phyloP scores from a whole-genome alignment of 176 grass and related monocot species.

The Lolium rigidum region DNA sequence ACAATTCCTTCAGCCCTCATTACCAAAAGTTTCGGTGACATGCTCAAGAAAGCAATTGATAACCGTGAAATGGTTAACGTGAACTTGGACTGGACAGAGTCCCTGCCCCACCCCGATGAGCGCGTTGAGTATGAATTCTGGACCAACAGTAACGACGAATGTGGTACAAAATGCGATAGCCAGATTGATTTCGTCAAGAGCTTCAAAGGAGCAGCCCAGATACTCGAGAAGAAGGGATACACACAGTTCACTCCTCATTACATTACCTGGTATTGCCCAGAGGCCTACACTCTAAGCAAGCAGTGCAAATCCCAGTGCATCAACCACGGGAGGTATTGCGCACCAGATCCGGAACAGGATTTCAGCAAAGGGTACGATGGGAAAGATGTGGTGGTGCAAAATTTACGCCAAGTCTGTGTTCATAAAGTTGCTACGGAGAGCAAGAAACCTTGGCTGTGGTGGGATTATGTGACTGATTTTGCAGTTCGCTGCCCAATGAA shows the following conservation, averaged over 20 bases:
- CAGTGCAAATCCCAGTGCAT: conserved; percentile 88
- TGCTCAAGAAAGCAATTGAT: conserved; percentile 60
- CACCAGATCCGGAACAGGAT: conserved; percentile 79
- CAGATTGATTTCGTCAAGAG: conserved; percentile 85
- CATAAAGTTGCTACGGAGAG: conserved; percentile 65
- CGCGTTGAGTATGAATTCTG: conserved; percentile 81
- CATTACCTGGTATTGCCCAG: conserved; percentile 84
- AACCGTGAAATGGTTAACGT: conserved; percentile 82
- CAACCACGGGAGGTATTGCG: conserved; percentile 81
- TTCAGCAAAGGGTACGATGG: conserved; percentile 87
- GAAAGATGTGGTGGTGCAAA: conserved; percentile 81
- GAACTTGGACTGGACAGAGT: conserved; percentile 80
- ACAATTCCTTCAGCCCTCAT: conserved; percentile 76
- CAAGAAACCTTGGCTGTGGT: conserved; percentile 79
- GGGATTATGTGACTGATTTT: conserved; percentile 83
- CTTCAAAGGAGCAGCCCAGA: conserved; percentile 71
- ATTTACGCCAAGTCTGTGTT: conserved; percentile 70
- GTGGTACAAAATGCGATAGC: conserved; percentile 73
- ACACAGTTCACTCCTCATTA: conserved; percentile 83
- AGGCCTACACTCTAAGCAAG: conserved; percentile 70
- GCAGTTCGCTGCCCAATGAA: conserved; percentile 87
- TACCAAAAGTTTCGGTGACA: conserved; percentile 68
- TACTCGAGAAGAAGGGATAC: conserved; percentile 81
- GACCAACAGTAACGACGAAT: conserved; percentile 84
- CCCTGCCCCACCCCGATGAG: conserved; percentile 75